Conservation (phyloP, 176 grass and related monocot genomes). For the Carex littledalei region DNA sequence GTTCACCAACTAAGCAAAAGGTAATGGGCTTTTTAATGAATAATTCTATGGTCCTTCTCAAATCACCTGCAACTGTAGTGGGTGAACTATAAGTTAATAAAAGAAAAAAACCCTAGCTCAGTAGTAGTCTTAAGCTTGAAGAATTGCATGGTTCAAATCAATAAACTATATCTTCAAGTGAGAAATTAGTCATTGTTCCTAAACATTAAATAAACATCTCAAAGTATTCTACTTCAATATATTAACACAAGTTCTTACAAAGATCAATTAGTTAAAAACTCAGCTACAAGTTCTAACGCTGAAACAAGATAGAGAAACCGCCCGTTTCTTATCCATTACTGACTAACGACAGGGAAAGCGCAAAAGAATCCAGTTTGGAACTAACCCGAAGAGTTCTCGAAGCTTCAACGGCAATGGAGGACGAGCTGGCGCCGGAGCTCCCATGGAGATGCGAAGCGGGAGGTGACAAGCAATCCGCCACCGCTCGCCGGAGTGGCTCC, state of each 20-base stretch:
- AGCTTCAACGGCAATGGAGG: constrained; percentile 52
- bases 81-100: not conserved
- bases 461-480: constrained; percentile 92
- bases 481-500: constrained; percentile 78
- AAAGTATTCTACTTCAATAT: not conserved
- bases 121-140: not conserved
- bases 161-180: not conserved
- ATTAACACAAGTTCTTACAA: not conserved
- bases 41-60: not conserved
- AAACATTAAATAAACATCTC: not conserved
- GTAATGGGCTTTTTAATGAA: not conserved
- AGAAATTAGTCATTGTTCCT: not conserved
- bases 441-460: constrained; percentile 62
- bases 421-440: constrained; percentile 38
- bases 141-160: not conserved
- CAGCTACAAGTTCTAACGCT: not conserved
- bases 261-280: not conserved
- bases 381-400: constrained; percentile 76
- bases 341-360: not conserved
- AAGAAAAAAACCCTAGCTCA: not conserved
- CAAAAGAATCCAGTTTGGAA: not conserved
- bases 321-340: not conserved
- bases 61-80: not conserved
- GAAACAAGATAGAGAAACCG: not conserved
- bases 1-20: not conserved